Evolutionary conservation across 148 eudicot species (phyloP).

Genomic region (Rhododendron griersonianum): DNA sequence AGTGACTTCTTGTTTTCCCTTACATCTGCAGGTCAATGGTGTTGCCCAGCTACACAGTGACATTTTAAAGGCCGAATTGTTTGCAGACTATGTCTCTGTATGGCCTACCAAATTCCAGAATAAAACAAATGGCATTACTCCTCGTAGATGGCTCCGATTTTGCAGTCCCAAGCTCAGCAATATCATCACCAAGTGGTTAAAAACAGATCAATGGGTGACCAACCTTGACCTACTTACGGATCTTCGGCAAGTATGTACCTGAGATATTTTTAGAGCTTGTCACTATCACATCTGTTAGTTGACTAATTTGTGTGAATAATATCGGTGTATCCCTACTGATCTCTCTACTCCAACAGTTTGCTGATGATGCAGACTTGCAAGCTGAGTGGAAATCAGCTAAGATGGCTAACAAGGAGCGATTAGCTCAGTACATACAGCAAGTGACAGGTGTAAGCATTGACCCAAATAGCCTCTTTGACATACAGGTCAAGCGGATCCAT

Average conservation of each 20-base stretch:
- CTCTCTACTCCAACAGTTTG: conserved; percentile 45
- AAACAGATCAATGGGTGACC: conserved; percentile 92
- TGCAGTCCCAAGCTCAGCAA: conserved; percentile 92
- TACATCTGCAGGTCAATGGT: conserved; percentile 81
- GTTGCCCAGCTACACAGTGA: conserved; percentile 99
- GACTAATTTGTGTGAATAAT: conserved; percentile 2
- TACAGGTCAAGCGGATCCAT: conserved; percentile 96
- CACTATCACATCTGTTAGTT: background rate
- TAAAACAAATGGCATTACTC: conserved; percentile 97
- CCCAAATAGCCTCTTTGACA: conserved; percentile 89
- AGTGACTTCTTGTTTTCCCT: conserved; percentile 6
- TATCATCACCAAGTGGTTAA: conserved; percentile 86
- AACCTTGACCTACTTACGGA: conserved; percentile 82
- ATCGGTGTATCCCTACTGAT: conserved; percentile 9
- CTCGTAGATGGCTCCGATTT: conserved; percentile 93
- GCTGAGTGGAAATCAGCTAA: conserved; percentile 93
- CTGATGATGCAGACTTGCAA: conserved; percentile 77
- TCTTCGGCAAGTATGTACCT: conserved; percentile 65
- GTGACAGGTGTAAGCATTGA: conserved; percentile 87
- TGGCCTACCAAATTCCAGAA: conserved; percentile 98
- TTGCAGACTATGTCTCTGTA: conserved; percentile 89
- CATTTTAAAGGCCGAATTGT: conserved; percentile 79
- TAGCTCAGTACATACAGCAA: conserved; percentile 68
- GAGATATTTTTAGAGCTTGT: background rate
- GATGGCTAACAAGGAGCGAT: conserved; percentile 87